Evolutionary conservation across 495 filamentous ascomycete species (phyloP).

Genomic region (Penicillium antarcticum): DNA sequence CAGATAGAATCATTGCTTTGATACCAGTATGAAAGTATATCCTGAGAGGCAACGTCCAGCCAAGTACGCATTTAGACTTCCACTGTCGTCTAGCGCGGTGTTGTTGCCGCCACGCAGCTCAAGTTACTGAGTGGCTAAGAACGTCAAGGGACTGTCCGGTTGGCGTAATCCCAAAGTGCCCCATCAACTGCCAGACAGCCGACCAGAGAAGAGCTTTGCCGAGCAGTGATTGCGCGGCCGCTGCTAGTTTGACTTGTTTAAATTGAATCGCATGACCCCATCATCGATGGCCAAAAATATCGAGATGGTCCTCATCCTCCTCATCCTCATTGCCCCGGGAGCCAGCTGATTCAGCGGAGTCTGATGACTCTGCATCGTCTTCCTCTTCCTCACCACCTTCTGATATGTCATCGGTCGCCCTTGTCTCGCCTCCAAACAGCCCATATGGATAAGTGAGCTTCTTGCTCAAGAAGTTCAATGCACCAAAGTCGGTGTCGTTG

Average conservation of each 20-base stretch:
- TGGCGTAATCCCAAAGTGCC: too few species aligned
- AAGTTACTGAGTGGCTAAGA: too few species aligned
- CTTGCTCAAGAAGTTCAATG: slow-evolving; percentile 55
- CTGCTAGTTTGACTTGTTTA: neutral
- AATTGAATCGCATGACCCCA: neutral
- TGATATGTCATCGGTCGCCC: slow-evolving; percentile 23
- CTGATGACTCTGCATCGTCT: slow-evolving; percentile 22
- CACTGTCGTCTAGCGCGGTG: too few species aligned
- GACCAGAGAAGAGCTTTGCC: too few species aligned
- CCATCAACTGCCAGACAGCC: too few species aligned
- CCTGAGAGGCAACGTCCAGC: too few species aligned
- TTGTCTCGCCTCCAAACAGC: slow-evolving; percentile 33
- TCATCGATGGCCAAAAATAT: slow-evolving; percentile 70
- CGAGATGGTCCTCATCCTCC: slow-evolving; percentile 52
- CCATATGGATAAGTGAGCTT: slow-evolving; percentile 44
- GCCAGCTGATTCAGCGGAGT: slow-evolving; percentile 10
- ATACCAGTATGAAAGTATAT: too few species aligned
- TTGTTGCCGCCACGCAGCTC: too few species aligned
- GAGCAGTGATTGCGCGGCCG: too few species aligned
- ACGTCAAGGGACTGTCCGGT: too few species aligned
- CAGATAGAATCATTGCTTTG: too few species aligned
- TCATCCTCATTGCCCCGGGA: slow-evolving; percentile 41
- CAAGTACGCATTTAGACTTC: too few species aligned
- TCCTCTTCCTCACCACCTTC: slow-evolving; percentile 39
- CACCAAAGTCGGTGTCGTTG: slow-evolving; percentile 52